Conservation (phyloP, 1,139 yeast genomes). For the Yamadazyma siamensis region DNA sequence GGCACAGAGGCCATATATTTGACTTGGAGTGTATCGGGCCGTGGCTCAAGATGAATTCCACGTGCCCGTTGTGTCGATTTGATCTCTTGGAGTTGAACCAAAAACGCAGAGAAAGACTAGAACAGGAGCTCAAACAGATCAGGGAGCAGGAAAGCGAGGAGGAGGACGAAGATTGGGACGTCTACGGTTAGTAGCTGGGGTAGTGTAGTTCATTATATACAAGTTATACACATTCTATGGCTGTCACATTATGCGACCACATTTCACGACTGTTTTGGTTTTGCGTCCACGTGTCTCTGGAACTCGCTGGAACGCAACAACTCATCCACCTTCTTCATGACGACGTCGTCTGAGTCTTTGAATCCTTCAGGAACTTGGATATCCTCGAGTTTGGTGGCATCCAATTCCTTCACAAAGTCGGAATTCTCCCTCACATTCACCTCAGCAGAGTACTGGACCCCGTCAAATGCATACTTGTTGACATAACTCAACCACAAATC, state of each 20-base stretch:
- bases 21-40: slow-evolving; percentile 90
- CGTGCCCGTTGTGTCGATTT: slow-evolving; percentile 86
- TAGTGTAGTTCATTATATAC: slow-evolving; percentile 4
- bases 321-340: slow-evolving; percentile 70
- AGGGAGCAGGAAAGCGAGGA: slow-evolving; percentile 67
- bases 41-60: slow-evolving; percentile 75
- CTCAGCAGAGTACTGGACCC: slow-evolving; percentile 79
- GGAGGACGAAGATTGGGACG: slow-evolving; percentile 70
- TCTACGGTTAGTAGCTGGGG: slow-evolving; percentile 65
- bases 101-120: slow-evolving; percentile 42
- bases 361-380: slow-evolving; percentile 36
- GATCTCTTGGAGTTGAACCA: slow-evolving; percentile 49
- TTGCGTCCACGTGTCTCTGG: slow-evolving; percentile 34
- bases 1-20: slow-evolving; percentile 56
- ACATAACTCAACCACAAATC: slow-evolving; percentile 81
- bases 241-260: too few relatives aligned
- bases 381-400: slow-evolving; percentile 23
- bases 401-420: slow-evolving; percentile 38
- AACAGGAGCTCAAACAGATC: slow-evolving; percentile 33
- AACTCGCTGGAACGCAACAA: slow-evolving; percentile 57
- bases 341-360: slow-evolving; percentile 49
- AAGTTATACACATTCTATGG: slow-evolving; percentile 1
- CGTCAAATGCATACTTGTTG: slow-evolving; percentile 72
- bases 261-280: neutral
- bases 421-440: slow-evolving; percentile 58